A percentile compares a stretch with the other conserved stretches of the same genome.
phyloP scores from a whole-genome alignment of 2,329 filamentous ascomycete species.

The Colletotrichum tamarilloi region DNA sequence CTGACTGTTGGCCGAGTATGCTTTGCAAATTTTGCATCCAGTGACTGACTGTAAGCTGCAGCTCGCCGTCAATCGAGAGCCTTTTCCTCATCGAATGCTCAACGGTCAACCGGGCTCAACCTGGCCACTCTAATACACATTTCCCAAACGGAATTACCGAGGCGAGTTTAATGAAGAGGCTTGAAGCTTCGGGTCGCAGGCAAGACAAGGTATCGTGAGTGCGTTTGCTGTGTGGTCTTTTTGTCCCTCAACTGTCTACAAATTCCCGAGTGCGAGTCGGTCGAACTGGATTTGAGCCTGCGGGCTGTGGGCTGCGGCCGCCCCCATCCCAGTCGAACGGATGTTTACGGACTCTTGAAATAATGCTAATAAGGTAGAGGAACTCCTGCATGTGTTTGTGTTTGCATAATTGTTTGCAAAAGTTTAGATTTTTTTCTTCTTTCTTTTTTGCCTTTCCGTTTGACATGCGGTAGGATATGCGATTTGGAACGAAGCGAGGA shows the following conservation, averaged over 20 bases:
- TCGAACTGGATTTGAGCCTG: neutral
- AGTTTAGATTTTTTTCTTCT: neutral
- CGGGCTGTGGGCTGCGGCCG: neutral
- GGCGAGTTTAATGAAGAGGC: neutral
- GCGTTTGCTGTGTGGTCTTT: neutral
- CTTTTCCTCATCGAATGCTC: neutral
- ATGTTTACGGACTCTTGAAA: neutral
- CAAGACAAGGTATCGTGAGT: conserved; percentile 3
- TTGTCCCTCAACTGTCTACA: neutral
- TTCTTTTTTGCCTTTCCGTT: neutral
- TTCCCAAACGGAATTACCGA: neutral
- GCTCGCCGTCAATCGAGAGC: neutral
- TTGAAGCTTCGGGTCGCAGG: conserved; percentile 12
- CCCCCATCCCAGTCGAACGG: neutral
- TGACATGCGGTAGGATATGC: conserved; percentile 10
- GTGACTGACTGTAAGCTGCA: neutral
- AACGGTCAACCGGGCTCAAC: neutral
- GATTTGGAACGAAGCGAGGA: conserved; percentile 21
- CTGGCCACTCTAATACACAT: neutral
- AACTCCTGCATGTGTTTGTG: neutral
- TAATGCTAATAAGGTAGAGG: no score
- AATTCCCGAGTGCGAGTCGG: conserved; percentile 16
- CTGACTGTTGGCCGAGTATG: neutral
- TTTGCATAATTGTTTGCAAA: neutral
- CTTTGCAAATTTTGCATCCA: neutral